A percentile compares a stretch with the other conserved stretches of the same genome.
Evolutionary conservation across 768 basidiomycete species (phyloP).

Genomic region (Tulasnella sp.): DNA sequence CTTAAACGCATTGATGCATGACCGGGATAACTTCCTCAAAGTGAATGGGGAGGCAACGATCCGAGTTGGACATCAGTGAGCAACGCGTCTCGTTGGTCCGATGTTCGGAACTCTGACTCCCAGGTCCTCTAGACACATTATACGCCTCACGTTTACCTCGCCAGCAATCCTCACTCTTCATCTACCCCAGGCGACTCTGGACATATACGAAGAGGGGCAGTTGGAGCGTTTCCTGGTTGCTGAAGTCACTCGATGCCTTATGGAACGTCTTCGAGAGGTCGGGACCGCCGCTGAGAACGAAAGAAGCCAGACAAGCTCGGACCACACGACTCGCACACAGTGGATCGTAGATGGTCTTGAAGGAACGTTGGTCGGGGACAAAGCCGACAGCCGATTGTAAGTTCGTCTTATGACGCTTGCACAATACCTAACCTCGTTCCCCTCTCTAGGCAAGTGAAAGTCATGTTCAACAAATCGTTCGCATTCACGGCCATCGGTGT

Average conservation of each 20-base stretch:
- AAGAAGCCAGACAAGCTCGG: neutral
- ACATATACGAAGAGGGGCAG: slow-evolving; percentile 68
- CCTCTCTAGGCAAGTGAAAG: slow-evolving; percentile 11
- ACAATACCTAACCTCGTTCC: neutral
- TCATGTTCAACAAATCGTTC: slow-evolving; percentile 16
- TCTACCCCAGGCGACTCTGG: slow-evolving; percentile 67
- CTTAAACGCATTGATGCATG: slow-evolving; percentile 16
- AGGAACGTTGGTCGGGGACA: slow-evolving; percentile 16
- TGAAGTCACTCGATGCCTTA: slow-evolving; percentile 65
- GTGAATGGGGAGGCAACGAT: slow-evolving; percentile 68
- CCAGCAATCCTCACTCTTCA: slow-evolving; percentile 73
- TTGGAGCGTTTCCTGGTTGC: slow-evolving; percentile 65
- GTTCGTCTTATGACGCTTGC: neutral
- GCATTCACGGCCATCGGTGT: slow-evolving; percentile 1
- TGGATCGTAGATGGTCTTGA: slow-evolving; percentile 20
- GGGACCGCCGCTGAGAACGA: neutral
- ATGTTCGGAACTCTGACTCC: neutral
- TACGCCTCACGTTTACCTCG: slow-evolving; percentile 67
- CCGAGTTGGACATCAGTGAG: slow-evolving; percentile 59
- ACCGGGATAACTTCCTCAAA: slow-evolving; percentile 35
- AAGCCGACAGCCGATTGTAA: slow-evolving; percentile 6
- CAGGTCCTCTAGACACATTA: slow-evolving; percentile 46
- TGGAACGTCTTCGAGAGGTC: slow-evolving; percentile 37
- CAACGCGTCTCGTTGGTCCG: neutral
- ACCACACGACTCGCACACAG: neutral